A percentile compares a stretch with the other conserved stretches of the same genome.
Conservation (phyloP, 2,329 filamentous ascomycete species). For the Hypoxylon sp. region DNA sequence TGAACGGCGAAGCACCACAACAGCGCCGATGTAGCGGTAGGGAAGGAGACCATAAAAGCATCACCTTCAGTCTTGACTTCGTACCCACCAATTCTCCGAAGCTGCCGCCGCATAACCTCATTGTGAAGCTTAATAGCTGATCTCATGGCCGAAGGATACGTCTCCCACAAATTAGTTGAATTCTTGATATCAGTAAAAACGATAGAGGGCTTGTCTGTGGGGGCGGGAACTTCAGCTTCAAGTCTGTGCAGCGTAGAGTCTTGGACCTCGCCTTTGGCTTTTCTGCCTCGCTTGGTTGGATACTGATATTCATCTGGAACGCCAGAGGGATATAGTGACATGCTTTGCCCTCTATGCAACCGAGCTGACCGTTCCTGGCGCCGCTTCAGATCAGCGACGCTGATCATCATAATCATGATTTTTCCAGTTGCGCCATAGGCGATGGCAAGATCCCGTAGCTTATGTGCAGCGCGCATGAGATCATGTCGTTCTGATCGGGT, state of each 20-base stretch:
- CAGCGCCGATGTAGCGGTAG: slow-evolving; percentile 92
- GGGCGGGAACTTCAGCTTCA: slow-evolving; percentile 91
- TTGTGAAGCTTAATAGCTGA: slow-evolving; percentile 98
- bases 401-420: slow-evolving; percentile 99
- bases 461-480: slow-evolving; percentile 94
- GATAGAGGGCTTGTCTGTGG: slow-evolving; percentile 90
- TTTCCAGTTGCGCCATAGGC: slow-evolving; percentile 94
- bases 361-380: slow-evolving; percentile 78
- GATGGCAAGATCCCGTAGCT: slow-evolving; percentile 93
- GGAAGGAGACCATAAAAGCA: slow-evolving; percentile 99
- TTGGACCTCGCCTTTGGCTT: slow-evolving; percentile 74
- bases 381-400: slow-evolving; percentile 90
- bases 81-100: slow-evolving; percentile 94
- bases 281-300: slow-evolving; percentile 75
- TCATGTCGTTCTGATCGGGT: slow-evolving; percentile 88
- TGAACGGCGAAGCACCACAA: slow-evolving; percentile 98
- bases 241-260: slow-evolving; percentile 90
- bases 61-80: slow-evolving; percentile 99
- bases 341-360: slow-evolving; percentile 82
- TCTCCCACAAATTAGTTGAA: slow-evolving; percentile 96
- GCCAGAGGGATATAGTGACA: slow-evolving; percentile 85
- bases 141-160: slow-evolving; percentile 93
- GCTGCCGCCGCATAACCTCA: slow-evolving; percentile 92
- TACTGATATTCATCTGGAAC: slow-evolving; percentile 78
- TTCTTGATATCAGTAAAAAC: slow-evolving; percentile 99